These are phyloP conservation scores for Phytophthora aleatoria DNA, from an alignment of 352 stramenopile species.

Conservation along the genomic window DNA sequence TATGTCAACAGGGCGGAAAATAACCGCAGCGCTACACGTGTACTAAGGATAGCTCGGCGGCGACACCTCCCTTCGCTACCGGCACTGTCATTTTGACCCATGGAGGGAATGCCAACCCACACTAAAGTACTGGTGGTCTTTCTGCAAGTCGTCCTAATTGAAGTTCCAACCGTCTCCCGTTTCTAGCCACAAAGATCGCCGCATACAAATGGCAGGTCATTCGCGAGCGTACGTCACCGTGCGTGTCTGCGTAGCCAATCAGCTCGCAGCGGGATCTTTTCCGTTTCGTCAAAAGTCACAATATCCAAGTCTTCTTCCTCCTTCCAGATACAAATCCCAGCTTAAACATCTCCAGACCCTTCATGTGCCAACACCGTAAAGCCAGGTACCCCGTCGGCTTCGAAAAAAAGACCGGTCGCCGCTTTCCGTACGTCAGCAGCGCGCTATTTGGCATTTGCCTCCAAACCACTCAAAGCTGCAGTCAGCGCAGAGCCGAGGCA, in stretches of 20 bases:
- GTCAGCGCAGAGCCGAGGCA: slow-evolving; percentile 19
- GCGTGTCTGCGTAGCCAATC: slow-evolving; percentile 32
- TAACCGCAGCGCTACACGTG: not conserved
- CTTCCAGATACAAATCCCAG: not conserved
- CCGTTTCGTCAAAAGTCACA: not conserved
- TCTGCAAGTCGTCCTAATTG: slow-evolving; percentile 19
- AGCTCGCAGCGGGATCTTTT: slow-evolving; percentile 20
- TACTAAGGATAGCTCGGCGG: slow-evolving; percentile 10
- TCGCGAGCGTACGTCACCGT: slow-evolving; percentile 19
- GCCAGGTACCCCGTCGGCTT: slow-evolving; percentile 13
- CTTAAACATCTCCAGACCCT: not conserved
- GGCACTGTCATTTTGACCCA: not conserved
- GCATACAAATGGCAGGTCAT: slow-evolving; percentile 25
- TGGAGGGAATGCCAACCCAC: not conserved
- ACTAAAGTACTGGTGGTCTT: slow-evolving; percentile 14
- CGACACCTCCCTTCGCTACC: not conserved
- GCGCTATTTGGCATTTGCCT: slow-evolving; percentile 37
- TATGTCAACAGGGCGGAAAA: slow-evolving; percentile 10
- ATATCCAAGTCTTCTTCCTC: slow-evolving; percentile 13
- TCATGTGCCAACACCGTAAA: not conserved
- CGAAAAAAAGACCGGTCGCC: slow-evolving; percentile 32
- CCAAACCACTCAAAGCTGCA: slow-evolving; percentile 33
- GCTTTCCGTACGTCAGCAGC: slow-evolving; percentile 38
- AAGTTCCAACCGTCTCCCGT: slow-evolving; percentile 29
- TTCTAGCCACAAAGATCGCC: slow-evolving; percentile 22